Base-by-base conservation (phyloP, 2,329 filamentous ascomycete genomes). In the Acrocalymma vagum region DNA sequence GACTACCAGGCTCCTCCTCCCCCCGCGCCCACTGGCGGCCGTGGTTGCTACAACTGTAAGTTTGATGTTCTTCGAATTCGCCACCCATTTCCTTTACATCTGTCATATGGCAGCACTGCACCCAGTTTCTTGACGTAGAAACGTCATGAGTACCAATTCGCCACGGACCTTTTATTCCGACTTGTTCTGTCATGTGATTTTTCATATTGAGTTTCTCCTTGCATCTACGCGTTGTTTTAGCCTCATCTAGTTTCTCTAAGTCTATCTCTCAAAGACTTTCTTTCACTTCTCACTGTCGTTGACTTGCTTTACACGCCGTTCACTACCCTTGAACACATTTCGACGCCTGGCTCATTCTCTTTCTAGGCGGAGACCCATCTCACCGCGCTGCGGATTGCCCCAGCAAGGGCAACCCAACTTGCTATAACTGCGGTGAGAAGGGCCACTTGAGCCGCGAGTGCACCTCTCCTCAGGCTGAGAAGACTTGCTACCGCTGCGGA, bases 391-490 rank as follows among this genome's bases (percentile, higher is more conserved):
- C 74, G 42, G 76, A 78, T 51, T 78, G 76, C 66, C 76, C 75
- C 28, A 72, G 68, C 61, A 77, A 78, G 69, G 75, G 74, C 29
- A 72, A 65, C 56, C 70, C 67, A n/a, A 72, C 68, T 38, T 77
- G 74, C 72, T 77, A 71, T 59, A 71, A 71, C 63, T 77, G 75
- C 63, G 73, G 74, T 51, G 70, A 72, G 54, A 72, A 76, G 62
- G 75, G 74, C 43, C 74, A 77, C 55, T 55, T 76, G 46, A 72
- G 88, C 82, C 90, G 92, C 73, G 93, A 97, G 70, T 97, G 93
- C 81, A 85, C 87, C 51, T 85, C 90, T 71, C 87, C 90, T 45
- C 84, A 88, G 65, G 95, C 95, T 80, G 90, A 96, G 75, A 91
- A 83, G 70, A 77, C 80, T 34, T 84, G 82, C 75, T 84, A 84